Percentiles rank a stretch among this genome's conserved stretches.
These are phyloP conservation scores for Aspergillus hortae DNA, from an alignment of 2,329 filamentous ascomycete species.

Conservation along the genomic window DNA sequence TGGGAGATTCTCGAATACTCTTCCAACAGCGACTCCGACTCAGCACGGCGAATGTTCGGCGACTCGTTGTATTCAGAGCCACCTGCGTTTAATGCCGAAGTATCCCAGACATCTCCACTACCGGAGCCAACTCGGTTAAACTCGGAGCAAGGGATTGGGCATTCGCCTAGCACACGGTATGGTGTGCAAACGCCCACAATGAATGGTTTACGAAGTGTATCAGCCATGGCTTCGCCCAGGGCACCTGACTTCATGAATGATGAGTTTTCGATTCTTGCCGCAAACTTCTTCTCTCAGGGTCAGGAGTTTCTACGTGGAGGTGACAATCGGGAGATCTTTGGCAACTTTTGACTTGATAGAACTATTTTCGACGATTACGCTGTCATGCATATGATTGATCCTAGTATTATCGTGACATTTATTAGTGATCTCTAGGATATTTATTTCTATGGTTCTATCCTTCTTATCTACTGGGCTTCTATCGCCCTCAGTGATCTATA, in stretches of 20 bases:
- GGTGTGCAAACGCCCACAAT: slow-evolving; percentile 13
- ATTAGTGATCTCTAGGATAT: too few species aligned
- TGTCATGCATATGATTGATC: background rate
- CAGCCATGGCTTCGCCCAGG: slow-evolving; percentile 19
- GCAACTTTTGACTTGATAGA: slow-evolving; percentile 24
- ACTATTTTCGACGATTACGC: background rate
- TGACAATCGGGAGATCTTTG: slow-evolving; percentile 35
- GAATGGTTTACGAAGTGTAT: slow-evolving; percentile 13
- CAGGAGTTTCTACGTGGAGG: slow-evolving; percentile 39
- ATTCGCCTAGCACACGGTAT: slow-evolving; percentile 18
- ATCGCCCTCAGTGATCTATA: background rate
- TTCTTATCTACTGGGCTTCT: background rate
- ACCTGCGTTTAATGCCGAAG: slow-evolving; percentile 29
- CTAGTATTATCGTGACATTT: background rate
- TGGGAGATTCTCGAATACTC: slow-evolving; percentile 50
- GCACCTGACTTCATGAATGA: slow-evolving; percentile 32
- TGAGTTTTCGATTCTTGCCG: slow-evolving; percentile 45
- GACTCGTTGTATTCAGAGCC: slow-evolving; percentile 34
- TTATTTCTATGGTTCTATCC: too few species aligned
- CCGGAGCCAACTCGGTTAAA: slow-evolving; percentile 42
- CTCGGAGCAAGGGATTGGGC: slow-evolving; percentile 15
- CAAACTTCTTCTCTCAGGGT: slow-evolving; percentile 48
- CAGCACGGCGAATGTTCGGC: slow-evolving; percentile 40
- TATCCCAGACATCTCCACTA: slow-evolving; percentile 42
- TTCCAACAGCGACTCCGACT: slow-evolving; percentile 37